Evolutionary conservation across 1,139 yeast genomes (phyloP).

Genomic region (Taphrina deformans): DNA sequence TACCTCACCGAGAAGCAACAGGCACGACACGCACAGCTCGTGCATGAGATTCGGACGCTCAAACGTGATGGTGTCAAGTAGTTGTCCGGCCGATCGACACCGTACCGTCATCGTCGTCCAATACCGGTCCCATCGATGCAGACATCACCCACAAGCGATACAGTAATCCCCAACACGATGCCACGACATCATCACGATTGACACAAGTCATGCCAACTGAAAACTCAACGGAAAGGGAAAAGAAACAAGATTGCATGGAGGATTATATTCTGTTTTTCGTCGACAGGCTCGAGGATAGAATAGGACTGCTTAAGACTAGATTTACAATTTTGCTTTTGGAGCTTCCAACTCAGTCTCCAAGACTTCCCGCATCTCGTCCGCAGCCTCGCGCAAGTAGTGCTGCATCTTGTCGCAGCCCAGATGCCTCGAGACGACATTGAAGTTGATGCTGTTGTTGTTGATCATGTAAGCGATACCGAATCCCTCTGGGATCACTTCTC

Average conservation of each 20-base stretch:
- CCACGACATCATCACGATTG: too few species aligned
- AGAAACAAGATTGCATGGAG: too few species aligned
- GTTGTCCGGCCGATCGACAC: too few species aligned
- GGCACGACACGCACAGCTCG: constrained; percentile 7
- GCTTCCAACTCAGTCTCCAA: constrained; percentile 48
- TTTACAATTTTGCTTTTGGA: constrained; percentile 27
- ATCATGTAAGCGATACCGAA: constrained; percentile 93
- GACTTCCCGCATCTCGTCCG: constrained; percentile 74
- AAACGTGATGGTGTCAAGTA: too few species aligned
- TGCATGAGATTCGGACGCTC: constrained; percentile 5
- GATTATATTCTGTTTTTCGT: neutral
- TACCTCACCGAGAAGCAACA: constrained; percentile 20
- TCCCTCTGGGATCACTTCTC: constrained; percentile 92
- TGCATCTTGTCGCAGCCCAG: constrained; percentile 67
- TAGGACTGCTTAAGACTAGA: neutral
- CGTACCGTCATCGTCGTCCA: neutral
- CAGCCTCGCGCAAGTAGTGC: constrained; percentile 72
- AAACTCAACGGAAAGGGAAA: too few species aligned
- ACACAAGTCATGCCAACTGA: too few species aligned
- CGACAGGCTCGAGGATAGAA: neutral
- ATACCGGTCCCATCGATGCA: neutral
- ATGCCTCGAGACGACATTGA: constrained; percentile 79
- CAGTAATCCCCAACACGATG: too few species aligned
- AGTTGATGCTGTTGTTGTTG: constrained; percentile 79
- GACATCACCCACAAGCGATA: too few species aligned